Base-by-base conservation (phyloP, 2,329 filamentous ascomycete genomes). In the Penicillium freii region DNA sequence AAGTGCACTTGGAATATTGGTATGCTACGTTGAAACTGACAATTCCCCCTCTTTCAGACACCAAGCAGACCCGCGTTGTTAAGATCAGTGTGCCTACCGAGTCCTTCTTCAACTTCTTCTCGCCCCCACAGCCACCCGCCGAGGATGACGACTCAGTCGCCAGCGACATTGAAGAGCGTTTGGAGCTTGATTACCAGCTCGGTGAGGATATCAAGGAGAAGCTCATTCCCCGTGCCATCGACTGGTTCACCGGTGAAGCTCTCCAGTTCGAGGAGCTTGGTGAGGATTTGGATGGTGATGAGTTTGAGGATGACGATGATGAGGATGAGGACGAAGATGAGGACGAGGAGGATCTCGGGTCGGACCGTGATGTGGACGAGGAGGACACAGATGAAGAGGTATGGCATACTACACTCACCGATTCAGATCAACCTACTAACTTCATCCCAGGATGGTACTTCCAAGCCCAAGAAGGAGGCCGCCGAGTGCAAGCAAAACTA, bases 151-250 rank as follows among this genome's bases (percentile, higher is more conserved):
- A 79, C 7, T 89, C 90, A 49, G 87, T 89, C 59, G 87, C 89
- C 54, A 89, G 88, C 51, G 94, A 99, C 74, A 96, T 99, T 51
- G 94, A 99, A 82, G 92, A 96, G 79, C 92, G 94, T 63, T 86
- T 99, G 56, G 94, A 99, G 81, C 87, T 99, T 51, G 94, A 99
- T 80, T 99, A 67, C 78, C 93, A 97, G 80, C 87, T 99, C 44
- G 94, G 94, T 66, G 94, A 99, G 82, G 94, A 99, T 74, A 97
- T 99, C 81, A 99, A 99, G 82, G 94, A 99, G 85, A 99, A 99
- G 82, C 85, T 99, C 65, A 99, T 99, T 68, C 94, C 94, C 64
- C 92, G 93, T 67, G 94, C 95, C 57, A 94, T 99, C 70, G 94
- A 99, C 79, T 99, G 94, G 94, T 99, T 99, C 77, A 99, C 94